phyloP scores from a whole-genome alignment of 1,284 basidiomycete species.

The Athelia sp. region DNA sequence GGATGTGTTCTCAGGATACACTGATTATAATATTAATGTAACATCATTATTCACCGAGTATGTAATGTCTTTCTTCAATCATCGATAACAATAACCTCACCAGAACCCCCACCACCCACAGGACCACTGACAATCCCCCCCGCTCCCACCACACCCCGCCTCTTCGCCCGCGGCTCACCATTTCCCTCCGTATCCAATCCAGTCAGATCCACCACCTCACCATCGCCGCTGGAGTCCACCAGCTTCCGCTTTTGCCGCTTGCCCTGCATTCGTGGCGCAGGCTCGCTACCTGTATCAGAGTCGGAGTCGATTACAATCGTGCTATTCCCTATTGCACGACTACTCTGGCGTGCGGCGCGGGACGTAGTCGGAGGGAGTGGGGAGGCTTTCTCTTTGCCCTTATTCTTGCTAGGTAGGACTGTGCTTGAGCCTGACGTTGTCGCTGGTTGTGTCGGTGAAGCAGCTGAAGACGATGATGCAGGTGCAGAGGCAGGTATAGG shows the following conservation, averaged over 20 bases:
- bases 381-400: not conserved
- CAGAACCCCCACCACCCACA: too few species aligned
- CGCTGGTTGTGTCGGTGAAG: not conserved
- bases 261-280: not conserved
- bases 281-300: not conserved
- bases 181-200: too few species aligned
- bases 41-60: too few species aligned
- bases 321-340: not conserved
- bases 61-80: too few species aligned
- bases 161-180: too few species aligned
- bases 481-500: not conserved
- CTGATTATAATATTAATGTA: too few species aligned
- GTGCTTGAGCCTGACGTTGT: not conserved
- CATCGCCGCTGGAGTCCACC: too few species aligned
- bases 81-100: too few species aligned
- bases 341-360: not conserved
- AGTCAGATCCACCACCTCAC: not conserved
- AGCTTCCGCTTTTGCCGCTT: not conserved
- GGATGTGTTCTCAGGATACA: too few species aligned
- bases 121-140: too few species aligned
- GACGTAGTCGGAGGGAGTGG: not conserved
- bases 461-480: not conserved
- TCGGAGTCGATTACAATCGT: not conserved
- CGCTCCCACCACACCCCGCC: too few species aligned
- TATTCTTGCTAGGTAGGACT: not conserved